Conservation (phyloP, 352 stramenopile species). For the Elongisporangium anandrum region DNA sequence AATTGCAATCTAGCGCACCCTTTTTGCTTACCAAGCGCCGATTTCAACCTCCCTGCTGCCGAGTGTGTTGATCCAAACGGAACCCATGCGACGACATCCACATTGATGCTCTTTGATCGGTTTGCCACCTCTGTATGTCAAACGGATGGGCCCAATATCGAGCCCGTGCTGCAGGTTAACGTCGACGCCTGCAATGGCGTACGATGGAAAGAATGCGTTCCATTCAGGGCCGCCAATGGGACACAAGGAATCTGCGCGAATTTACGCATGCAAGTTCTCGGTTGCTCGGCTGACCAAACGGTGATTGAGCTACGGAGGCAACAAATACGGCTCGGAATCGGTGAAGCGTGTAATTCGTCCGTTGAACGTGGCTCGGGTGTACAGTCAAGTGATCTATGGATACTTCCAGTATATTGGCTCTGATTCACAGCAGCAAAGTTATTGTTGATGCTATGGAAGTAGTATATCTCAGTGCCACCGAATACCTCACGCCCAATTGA, state of each 20-base stretch:
- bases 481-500: too few relatives aligned
- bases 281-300: constrained; percentile 20
- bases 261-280: constrained; percentile 26
- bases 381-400: not conserved
- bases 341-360: constrained; percentile 9
- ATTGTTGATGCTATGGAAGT: too few relatives aligned
- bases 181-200: constrained; percentile 12
- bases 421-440: too few relatives aligned
- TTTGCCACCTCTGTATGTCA: constrained; percentile 14
- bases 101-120: constrained; percentile 5
- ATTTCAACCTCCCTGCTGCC: not conserved
- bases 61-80: constrained; percentile 11
- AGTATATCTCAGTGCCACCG: too few relatives aligned
- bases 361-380: constrained; percentile 26
- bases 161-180: constrained; percentile 13
- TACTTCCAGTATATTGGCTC: too few relatives aligned
- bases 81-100: constrained; percentile 4
- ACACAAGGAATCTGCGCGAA: constrained; percentile 26
- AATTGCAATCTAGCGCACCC: constrained; percentile 21
- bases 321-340: constrained; percentile 16
- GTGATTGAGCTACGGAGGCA: constrained; percentile 19
- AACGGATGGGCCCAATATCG: not conserved
- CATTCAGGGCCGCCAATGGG: not conserved
- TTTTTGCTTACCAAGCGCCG: constrained; percentile 8
- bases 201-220: constrained; percentile 15